Conservation (phyloP, 176 grass and related monocot genomes). For the Calamus simplicifolius region DNA sequence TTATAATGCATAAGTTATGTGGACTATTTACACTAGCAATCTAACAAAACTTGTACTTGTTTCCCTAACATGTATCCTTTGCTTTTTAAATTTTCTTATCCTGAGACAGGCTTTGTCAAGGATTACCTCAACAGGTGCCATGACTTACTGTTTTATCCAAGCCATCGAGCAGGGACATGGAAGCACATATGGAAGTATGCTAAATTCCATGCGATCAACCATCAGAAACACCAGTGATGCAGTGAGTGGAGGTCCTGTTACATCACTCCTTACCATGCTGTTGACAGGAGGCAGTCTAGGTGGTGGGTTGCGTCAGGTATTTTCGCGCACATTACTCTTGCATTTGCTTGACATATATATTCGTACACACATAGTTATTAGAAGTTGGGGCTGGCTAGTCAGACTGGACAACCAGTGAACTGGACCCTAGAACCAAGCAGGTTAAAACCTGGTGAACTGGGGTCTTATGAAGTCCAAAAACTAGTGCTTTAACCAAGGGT, state of each 20-base stretch:
- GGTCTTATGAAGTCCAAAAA: no score
- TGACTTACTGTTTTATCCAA: conserved; percentile 99
- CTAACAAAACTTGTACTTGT: no score
- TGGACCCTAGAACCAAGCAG: no score
- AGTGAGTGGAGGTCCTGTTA: conserved; percentile 38
- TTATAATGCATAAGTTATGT: no score
- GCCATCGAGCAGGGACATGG: conserved; percentile 68
- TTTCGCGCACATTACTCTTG: neutral
- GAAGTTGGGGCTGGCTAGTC: no score
- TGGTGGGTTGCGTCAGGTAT: conserved; percentile 82
- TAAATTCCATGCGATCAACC: conserved; percentile 71
- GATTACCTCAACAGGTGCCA: conserved; percentile 89
- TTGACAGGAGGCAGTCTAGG: conserved; percentile 49
- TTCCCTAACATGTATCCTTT: no score
- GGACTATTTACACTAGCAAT: no score
- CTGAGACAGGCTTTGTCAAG: conserved; percentile 69
- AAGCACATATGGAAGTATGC: conserved; percentile 79
- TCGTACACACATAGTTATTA: no score
- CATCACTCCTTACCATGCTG: conserved; percentile 79
- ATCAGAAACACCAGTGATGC: conserved; percentile 60
- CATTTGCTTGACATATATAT: neutral
- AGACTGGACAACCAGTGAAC: no score
- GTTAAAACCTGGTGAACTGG: no score
- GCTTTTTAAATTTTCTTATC: no score
- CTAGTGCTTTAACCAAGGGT: no score